Percentiles rank a stretch among this genome's conserved stretches.
These are phyloP conservation scores for Plasmodium knowlesi DNA, from an alignment of 169 alveolate genomes.

Conservation along the genomic window DNA sequence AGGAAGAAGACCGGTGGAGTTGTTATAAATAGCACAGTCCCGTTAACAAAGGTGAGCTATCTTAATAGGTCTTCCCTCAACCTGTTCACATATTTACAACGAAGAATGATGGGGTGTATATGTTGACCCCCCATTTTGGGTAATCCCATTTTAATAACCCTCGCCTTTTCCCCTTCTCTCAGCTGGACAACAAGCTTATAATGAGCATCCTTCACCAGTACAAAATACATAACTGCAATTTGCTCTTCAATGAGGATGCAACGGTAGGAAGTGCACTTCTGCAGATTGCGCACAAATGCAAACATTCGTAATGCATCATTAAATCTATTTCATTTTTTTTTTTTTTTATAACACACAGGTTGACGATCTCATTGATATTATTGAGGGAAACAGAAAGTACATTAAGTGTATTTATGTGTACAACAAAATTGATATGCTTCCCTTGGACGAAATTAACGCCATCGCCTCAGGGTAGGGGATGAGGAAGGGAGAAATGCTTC, in stretches of 20 bases:
- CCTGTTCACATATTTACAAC: background rate
- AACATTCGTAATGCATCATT: background rate
- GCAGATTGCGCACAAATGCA: background rate
- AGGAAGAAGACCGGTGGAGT: conserved; percentile 86
- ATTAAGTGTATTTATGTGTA: conserved; percentile 95
- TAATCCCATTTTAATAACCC: background rate
- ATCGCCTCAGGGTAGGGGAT: conserved; percentile 27
- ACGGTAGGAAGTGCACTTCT: conserved; percentile 79
- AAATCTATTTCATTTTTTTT: background rate
- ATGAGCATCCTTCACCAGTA: conserved; percentile 90
- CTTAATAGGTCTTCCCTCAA: background rate
- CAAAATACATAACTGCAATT: conserved; percentile 94
- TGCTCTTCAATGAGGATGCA: conserved; percentile 94
- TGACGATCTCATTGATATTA: conserved; percentile 98
- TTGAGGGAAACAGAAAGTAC: conserved; percentile 96
- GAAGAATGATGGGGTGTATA: background rate
- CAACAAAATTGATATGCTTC: conserved; percentile 94
- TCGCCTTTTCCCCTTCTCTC: background rate
- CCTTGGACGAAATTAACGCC: conserved; percentile 78
- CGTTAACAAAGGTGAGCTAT: conserved; percentile 65
- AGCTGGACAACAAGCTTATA: conserved; percentile 74
- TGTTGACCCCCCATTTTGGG: background rate
- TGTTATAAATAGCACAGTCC: conserved; percentile 86
- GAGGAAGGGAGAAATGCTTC: background rate
- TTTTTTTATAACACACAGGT: conserved; percentile 44